These are phyloP conservation scores for Collybia mongolica DNA, from an alignment of 768 basidiomycete genomes.

Conservation along the genomic window DNA sequence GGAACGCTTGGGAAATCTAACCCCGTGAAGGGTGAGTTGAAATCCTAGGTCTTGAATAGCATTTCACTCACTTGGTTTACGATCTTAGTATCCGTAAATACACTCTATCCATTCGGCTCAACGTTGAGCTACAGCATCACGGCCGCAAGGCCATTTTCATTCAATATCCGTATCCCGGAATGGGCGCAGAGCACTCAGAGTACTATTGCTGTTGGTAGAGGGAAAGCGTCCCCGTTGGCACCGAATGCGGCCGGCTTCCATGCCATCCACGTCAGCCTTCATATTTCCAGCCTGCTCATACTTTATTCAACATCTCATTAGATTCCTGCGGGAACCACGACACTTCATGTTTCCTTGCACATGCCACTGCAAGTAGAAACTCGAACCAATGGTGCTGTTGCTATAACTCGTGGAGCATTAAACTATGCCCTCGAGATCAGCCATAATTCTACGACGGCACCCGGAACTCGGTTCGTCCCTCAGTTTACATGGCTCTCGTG, in stretches of 20 bases:
- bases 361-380: slow-evolving; percentile 32
- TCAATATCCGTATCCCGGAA: slow-evolving; percentile 36
- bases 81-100: slow-evolving; percentile 29
- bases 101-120: slow-evolving; percentile 39
- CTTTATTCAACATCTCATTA: slow-evolving; percentile 9
- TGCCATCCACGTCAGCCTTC: slow-evolving; percentile 22
- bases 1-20: slow-evolving; percentile 30
- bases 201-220: slow-evolving; percentile 31
- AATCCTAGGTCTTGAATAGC: not conserved
- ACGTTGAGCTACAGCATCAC: slow-evolving; percentile 33
- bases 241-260: slow-evolving; percentile 31
- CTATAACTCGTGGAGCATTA: slow-evolving; percentile 34
- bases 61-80: not conserved
- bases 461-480: slow-evolving; percentile 28
- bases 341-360: slow-evolving; percentile 27
- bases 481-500: not conserved
- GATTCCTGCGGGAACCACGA: slow-evolving; percentile 25
- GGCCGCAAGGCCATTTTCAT: slow-evolving; percentile 27
- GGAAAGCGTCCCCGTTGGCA: slow-evolving; percentile 16
- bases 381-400: slow-evolving; percentile 33
- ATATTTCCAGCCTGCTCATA: not conserved
- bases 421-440: slow-evolving; percentile 36
- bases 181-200: slow-evolving; percentile 36
- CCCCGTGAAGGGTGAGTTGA: slow-evolving; percentile 27
- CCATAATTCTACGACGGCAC: slow-evolving; percentile 30